These are phyloP conservation scores for Conticribra weissflogii DNA, from an alignment of 108 stramenopile species.

Conservation along the genomic window DNA sequence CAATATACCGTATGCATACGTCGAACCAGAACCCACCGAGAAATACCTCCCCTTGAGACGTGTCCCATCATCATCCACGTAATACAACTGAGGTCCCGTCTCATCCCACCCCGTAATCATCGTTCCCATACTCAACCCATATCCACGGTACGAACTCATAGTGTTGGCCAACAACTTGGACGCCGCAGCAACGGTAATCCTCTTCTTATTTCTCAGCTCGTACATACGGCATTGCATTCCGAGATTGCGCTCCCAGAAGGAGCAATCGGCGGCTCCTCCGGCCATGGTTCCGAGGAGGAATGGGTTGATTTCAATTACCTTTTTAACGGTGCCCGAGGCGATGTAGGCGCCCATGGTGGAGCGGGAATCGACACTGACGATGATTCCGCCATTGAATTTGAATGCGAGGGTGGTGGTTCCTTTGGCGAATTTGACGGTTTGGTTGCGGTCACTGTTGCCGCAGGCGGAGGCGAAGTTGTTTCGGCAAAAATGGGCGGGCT, in stretches of 20 bases:
- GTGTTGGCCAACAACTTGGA: slow-evolving; percentile 98
- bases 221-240: slow-evolving; percentile 97
- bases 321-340: slow-evolving; percentile 95
- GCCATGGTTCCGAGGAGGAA: slow-evolving; percentile 99
- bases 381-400: slow-evolving; percentile 96
- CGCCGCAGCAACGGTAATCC: slow-evolving; percentile 98
- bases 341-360: slow-evolving; percentile 99
- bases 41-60: slow-evolving; percentile 97
- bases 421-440: slow-evolving; percentile 93
- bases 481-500: slow-evolving; percentile 88
- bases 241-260: slow-evolving; percentile 99
- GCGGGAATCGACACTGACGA: slow-evolving; percentile 96
- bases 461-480: slow-evolving; percentile 88
- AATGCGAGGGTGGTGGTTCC: slow-evolving; percentile 99
- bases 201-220: slow-evolving; percentile 96
- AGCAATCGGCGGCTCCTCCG: slow-evolving; percentile 98
- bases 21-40: slow-evolving; percentile 98
- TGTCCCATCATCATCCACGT: slow-evolving; percentile 99
- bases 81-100: slow-evolving; percentile 98
- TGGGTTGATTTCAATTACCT: slow-evolving; percentile 99
- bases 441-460: slow-evolving; percentile 74
- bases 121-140: slow-evolving; percentile 98
- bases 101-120: slow-evolving; percentile 99
- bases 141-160: slow-evolving; percentile 96
- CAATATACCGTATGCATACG: slow-evolving; percentile 99